Evolutionary conservation across 768 basidiomycete genomes (phyloP).

Genomic region (Saitozyma podzolica): DNA sequence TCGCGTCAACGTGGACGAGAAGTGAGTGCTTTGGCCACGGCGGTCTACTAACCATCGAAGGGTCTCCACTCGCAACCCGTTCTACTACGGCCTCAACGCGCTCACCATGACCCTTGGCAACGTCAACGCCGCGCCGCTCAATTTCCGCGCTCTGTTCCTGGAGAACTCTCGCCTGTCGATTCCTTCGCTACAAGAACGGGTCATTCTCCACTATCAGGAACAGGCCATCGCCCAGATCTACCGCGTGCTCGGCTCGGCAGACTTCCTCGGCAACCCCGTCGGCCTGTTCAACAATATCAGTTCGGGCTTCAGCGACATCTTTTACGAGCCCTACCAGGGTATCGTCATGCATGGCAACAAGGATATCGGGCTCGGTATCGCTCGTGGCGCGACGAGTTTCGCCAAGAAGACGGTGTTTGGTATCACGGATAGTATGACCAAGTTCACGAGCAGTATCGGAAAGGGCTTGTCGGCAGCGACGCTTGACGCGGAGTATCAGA

Average conservation of each 20-base stretch:
- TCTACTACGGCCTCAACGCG: slow-evolving; percentile 90
- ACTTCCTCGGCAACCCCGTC: slow-evolving; percentile 76
- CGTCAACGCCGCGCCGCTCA: slow-evolving; percentile 90
- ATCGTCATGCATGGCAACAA: slow-evolving; percentile 94
- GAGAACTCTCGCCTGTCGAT: slow-evolving; percentile 88
- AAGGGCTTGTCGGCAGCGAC: slow-evolving; percentile 97
- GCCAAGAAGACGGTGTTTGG: slow-evolving; percentile 99
- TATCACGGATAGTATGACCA: slow-evolving; percentile 92
- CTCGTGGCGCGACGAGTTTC: slow-evolving; percentile 94
- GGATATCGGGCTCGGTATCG: slow-evolving; percentile 89
- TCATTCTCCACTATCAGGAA: slow-evolving; percentile 88
- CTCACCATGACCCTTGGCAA: slow-evolving; percentile 96
- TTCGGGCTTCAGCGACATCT: slow-evolving; percentile 95
- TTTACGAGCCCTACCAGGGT: slow-evolving; percentile 97
- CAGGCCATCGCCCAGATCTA: slow-evolving; percentile 92
- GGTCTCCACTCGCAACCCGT: slow-evolving; percentile 68
- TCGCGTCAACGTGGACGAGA: slow-evolving; percentile 85
- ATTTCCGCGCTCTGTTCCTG: slow-evolving; percentile 88
- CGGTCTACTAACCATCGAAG: slow-evolving; percentile 15
- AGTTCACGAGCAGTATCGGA: slow-evolving; percentile 94
- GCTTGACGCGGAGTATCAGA: slow-evolving; percentile 93
- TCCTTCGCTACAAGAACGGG: slow-evolving; percentile 78
- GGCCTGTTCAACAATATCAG: slow-evolving; percentile 98
- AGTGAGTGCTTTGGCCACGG: slow-evolving; percentile 59
- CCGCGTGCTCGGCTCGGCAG: slow-evolving; percentile 94